Conservation (phyloP, 768 basidiomycete species). For the Inosperma sp. region DNA sequence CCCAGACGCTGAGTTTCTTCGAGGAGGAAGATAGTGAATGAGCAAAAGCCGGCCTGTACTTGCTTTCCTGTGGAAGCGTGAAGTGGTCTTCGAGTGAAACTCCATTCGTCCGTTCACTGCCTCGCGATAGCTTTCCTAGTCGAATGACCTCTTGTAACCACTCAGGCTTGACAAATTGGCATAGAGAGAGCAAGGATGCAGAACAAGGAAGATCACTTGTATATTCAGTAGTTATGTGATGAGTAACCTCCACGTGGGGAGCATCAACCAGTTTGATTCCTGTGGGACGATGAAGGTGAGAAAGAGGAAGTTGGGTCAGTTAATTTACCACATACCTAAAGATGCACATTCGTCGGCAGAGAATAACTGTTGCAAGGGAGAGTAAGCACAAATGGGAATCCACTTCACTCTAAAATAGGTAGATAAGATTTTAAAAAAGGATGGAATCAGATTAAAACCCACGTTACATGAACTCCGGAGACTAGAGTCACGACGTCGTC, state of each 20-base stretch:
- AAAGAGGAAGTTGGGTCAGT: not conserved
- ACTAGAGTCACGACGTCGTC: constrained; percentile 52
- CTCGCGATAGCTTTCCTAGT: constrained; percentile 37
- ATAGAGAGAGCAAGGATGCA: constrained; percentile 54
- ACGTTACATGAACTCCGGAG: constrained; percentile 43
- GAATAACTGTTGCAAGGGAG: constrained; percentile 33
- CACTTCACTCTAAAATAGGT: constrained; percentile 42
- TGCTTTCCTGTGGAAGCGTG: constrained; percentile 44
- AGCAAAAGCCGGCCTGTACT: constrained; percentile 57
- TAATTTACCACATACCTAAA: constrained; percentile 42
- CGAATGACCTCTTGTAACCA: constrained; percentile 64
- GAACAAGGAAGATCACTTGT: constrained; percentile 47
- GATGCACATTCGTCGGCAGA: constrained; percentile 42
- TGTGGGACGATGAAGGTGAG: constrained; percentile 18
- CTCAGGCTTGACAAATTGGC: constrained; percentile 57
- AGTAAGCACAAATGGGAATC: constrained; percentile 48
- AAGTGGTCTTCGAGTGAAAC: constrained; percentile 50
- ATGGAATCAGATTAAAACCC: constrained; percentile 19
- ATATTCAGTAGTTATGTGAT: constrained; percentile 56
- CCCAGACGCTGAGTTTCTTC: constrained; percentile 57
- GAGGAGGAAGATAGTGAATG: constrained; percentile 43
- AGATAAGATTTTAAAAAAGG: not conserved
- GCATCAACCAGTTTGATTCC: constrained; percentile 54
- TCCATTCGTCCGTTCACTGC: constrained; percentile 30
- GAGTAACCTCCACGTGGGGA: constrained; percentile 47